Conservation (phyloP, 2,329 filamentous ascomycete genomes). For the Cadophora malorum region DNA sequence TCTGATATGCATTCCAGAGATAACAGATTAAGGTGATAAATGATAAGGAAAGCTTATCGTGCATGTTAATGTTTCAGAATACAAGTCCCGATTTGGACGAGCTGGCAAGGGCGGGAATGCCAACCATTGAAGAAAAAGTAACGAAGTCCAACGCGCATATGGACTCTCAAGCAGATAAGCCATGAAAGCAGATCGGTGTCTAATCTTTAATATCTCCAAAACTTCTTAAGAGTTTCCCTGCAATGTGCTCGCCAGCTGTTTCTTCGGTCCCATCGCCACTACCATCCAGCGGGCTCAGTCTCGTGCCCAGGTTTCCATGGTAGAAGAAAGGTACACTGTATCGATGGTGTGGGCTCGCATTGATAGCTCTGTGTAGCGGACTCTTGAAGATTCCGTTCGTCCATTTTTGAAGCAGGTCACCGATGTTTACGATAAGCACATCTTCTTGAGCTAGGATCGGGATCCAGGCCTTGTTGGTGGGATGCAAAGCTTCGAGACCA, state of each 20-base stretch:
- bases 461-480: slow-evolving; percentile 49
- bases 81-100: background rate
- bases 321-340: slow-evolving; percentile 62
- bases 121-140: background rate
- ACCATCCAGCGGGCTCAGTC: slow-evolving; percentile 30
- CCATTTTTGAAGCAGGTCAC: slow-evolving; percentile 54
- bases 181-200: background rate
- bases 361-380: slow-evolving; percentile 59
- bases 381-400: slow-evolving; percentile 57
- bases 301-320: slow-evolving; percentile 54
- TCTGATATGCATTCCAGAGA: too few relatives aligned
- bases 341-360: slow-evolving; percentile 53
- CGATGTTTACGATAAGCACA: slow-evolving; percentile 56
- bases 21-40: too few relatives aligned
- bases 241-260: slow-evolving; percentile 31
- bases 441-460: slow-evolving; percentile 49
- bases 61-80: background rate
- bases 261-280: slow-evolving; percentile 3
- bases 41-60: too few relatives aligned
- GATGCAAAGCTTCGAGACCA: slow-evolving; percentile 57
- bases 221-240: slow-evolving; percentile 16
- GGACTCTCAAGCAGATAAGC: background rate
- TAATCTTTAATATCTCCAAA: slow-evolving; percentile 6
- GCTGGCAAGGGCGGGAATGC: background rate
- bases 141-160: background rate